Conservation (phyloP, 2,329 filamentous ascomycete species). For the Stagonosporopsis rhizophila region DNA sequence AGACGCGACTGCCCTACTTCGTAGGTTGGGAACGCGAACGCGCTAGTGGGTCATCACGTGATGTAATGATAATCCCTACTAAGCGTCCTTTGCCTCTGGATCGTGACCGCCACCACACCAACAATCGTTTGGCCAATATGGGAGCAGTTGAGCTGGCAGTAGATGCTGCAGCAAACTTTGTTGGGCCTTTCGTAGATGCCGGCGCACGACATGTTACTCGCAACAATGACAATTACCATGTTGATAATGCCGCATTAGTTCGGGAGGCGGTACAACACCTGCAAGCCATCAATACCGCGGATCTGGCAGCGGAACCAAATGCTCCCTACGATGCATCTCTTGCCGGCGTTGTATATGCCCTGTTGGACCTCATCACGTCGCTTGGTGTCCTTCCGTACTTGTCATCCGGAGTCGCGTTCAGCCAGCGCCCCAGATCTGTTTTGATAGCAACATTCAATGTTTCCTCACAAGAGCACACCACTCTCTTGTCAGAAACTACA, state of each 20-base stretch:
- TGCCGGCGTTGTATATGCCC: constrained; percentile 47
- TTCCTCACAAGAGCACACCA: constrained; percentile 18
- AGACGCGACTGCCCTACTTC: constrained; percentile 22
- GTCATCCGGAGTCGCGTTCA: constrained; percentile 42
- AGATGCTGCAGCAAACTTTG: constrained; percentile 43
- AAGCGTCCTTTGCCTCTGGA: background rate
- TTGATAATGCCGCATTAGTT: constrained; percentile 29
- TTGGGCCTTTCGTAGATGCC: constrained; percentile 40
- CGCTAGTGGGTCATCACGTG: constrained; percentile 8
- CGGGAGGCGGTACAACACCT: constrained; percentile 40
- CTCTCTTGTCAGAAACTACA: constrained; percentile 24
- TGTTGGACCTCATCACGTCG: constrained; percentile 46
- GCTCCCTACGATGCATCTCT: constrained; percentile 50
- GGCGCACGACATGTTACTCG: constrained; percentile 12
- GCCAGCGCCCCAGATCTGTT: constrained; percentile 45
- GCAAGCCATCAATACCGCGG: constrained; percentile 44
- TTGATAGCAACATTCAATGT: constrained; percentile 27
- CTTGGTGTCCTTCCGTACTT: constrained; percentile 47
- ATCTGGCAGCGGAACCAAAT: constrained; percentile 38
- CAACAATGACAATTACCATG: constrained; percentile 12
- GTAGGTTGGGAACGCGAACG: constrained; percentile 4
- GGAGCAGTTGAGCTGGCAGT: constrained; percentile 41
- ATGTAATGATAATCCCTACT: background rate
- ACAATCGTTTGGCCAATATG: constrained; percentile 26
- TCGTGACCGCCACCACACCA: background rate